Evolutionary conservation across 75 land plant genomes (phyloP), one percentile per base, ranked within the genome.

Genomic region (Picea glauca): DNA sequence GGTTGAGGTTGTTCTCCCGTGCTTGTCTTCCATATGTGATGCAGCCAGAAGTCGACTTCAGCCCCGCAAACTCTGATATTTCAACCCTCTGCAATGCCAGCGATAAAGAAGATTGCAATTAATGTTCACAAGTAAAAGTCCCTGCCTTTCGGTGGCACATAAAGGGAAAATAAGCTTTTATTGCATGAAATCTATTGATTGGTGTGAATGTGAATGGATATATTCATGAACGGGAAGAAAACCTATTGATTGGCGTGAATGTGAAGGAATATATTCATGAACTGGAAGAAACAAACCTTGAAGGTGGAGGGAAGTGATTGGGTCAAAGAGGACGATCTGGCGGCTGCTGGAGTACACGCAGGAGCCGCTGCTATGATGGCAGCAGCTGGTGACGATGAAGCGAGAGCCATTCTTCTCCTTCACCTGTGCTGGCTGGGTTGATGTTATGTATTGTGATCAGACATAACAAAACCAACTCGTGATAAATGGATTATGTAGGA

Each of bases 51-150:
- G 78, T 68, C 13, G 90, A 84, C 59, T 88, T 67, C 18, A 84
- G 82, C 32, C 90, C 92, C 14, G 80, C 67, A 76, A 79, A 90
- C 33, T 88, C 92, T 5, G 79, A 81, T 32, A 87, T 67, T 54
- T 90, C 84, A 6, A 82, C 66, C 80, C 76, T 90, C 92, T 90
- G 84, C 75, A 75, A 46, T 40, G 56, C n/a, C 18, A 4, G 14
- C 31, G 31, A 14, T 32, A 65, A 3, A 2, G 14, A 11, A 15
- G 31, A 65, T 30, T 65, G 8, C 20, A 32, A 32, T 32, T 6
- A 32, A 67, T 31, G 4, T 14, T 67, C 17, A 67, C 72, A 43
- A 26, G 26, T 26, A 26, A 17, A 13, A 30, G 67, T 40, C 0
- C 0, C 5, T 40, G 26, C 26, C 26, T 26, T 26, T 26, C 26